Evolutionary conservation across 2,329 filamentous ascomycete genomes (phyloP).

Genomic region (Gnomoniopsis smithogilvyi): DNA sequence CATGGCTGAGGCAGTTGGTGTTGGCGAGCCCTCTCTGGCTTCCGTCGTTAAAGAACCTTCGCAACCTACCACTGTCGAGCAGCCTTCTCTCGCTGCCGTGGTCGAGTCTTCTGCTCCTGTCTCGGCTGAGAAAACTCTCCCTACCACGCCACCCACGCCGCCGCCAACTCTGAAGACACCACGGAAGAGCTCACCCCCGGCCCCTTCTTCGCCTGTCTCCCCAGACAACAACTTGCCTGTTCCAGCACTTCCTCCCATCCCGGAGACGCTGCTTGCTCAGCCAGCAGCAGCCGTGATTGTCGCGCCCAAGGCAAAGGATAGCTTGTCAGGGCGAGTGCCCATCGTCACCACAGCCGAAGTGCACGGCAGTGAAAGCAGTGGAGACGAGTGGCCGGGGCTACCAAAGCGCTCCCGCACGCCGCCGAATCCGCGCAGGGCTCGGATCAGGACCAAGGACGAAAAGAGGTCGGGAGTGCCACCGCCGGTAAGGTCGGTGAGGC

Average conservation of each 20-base stretch:
- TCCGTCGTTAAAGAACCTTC: neutral
- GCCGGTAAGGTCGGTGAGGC: neutral
- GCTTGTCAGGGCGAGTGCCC: neutral
- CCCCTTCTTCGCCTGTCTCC: neutral
- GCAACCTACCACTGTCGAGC: neutral
- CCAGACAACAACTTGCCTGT: neutral
- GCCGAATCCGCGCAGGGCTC: neutral
- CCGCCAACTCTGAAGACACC: neutral
- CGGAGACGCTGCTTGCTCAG: neutral
- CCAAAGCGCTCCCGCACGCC: neutral
- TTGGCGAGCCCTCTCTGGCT: neutral
- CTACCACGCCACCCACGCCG: neutral
- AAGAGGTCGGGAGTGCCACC: neutral
- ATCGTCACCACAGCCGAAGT: neutral
- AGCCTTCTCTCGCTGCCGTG: neutral
- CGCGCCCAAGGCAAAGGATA: neutral
- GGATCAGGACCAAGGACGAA: neutral
- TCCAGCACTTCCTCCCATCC: neutral
- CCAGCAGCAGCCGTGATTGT: neutral
- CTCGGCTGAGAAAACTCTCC: neutral
- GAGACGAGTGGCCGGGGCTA: neutral
- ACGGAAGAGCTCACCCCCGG: neutral
- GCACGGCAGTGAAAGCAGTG: neutral
- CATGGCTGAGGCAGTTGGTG: neutral
- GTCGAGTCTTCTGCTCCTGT: neutral